phyloP scores from a whole-genome alignment of 2,329 filamentous ascomycete genomes.

The Fusarium beomiforme region DNA sequence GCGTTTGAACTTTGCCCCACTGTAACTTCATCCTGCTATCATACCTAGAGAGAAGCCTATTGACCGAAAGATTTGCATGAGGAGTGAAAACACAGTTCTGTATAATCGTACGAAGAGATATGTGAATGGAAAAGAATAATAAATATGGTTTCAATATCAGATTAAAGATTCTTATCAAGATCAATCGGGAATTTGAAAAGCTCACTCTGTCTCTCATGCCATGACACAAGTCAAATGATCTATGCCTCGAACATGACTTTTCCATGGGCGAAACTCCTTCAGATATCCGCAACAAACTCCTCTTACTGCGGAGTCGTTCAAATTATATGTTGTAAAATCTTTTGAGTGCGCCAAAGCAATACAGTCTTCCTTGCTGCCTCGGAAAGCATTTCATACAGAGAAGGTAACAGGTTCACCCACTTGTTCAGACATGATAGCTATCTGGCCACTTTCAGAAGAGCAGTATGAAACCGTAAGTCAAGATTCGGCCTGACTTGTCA shows the following conservation, averaged over 20 bases:
- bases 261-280: neutral
- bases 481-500: neutral
- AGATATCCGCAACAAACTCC: neutral
- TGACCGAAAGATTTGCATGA: neutral
- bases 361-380: neutral
- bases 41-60: neutral
- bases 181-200: neutral
- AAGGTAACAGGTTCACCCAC: neutral
- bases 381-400: neutral
- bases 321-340: neutral
- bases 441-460: too few species aligned
- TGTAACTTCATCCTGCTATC: neutral
- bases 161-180: neutral
- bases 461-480: accelerated
- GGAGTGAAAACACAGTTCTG: neutral
- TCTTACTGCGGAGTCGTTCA: neutral
- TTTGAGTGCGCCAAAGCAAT: neutral
- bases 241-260: neutral
- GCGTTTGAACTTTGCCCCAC: neutral
- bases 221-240: neutral
- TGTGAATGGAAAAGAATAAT: neutral
- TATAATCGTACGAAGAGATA: neutral
- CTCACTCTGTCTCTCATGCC: neutral
- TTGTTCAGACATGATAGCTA: neutral
- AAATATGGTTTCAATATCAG: too few species aligned